phyloP scores from a whole-genome alignment of 1,139 yeast species.

The Pichia sp. region DNA sequence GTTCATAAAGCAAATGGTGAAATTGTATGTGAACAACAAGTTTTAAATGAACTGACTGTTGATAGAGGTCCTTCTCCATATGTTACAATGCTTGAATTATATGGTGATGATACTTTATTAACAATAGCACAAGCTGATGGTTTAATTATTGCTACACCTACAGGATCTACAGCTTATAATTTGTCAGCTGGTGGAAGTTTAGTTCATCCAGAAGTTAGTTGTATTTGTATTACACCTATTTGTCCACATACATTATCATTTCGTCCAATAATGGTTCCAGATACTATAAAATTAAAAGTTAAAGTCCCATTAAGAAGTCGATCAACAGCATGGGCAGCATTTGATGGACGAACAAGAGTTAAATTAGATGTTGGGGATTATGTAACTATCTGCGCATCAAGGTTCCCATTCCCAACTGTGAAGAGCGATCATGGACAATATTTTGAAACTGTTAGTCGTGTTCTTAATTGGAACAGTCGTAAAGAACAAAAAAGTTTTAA shows the following conservation, averaged over 20 bases:
- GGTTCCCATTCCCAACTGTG: slow-evolving; percentile 83
- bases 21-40: slow-evolving; percentile 67
- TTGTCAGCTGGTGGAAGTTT: slow-evolving; percentile 87
- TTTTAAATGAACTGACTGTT: slow-evolving; percentile 74
- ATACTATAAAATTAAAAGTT: slow-evolving; percentile 72
- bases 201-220: slow-evolving; percentile 86
- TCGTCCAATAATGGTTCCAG: slow-evolving; percentile 82
- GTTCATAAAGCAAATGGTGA: slow-evolving; percentile 46
- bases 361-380: slow-evolving; percentile 70
- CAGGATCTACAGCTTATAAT: slow-evolving; percentile 90
- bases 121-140: slow-evolving; percentile 93
- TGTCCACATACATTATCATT: slow-evolving; percentile 90
- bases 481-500: slow-evolving; percentile 75
- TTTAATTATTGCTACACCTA: slow-evolving; percentile 80
- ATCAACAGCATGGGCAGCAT: slow-evolving; percentile 85
- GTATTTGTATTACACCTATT: slow-evolving; percentile 84
- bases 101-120: slow-evolving; percentile 72
- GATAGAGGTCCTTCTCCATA: slow-evolving; percentile 89
- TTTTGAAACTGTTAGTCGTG: slow-evolving; percentile 75
- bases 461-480: slow-evolving; percentile 80
- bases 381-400: slow-evolving; percentile 70
- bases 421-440: slow-evolving; percentile 70
- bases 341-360: slow-evolving; percentile 76
- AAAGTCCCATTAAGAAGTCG: slow-evolving; percentile 66
- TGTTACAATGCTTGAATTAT: slow-evolving; percentile 75